A percentile compares a stretch with the other conserved stretches of the same genome.
These are phyloP conservation scores for Candida frijolesensis DNA, from an alignment of 1,139 yeast genomes.

Conservation along the genomic window DNA sequence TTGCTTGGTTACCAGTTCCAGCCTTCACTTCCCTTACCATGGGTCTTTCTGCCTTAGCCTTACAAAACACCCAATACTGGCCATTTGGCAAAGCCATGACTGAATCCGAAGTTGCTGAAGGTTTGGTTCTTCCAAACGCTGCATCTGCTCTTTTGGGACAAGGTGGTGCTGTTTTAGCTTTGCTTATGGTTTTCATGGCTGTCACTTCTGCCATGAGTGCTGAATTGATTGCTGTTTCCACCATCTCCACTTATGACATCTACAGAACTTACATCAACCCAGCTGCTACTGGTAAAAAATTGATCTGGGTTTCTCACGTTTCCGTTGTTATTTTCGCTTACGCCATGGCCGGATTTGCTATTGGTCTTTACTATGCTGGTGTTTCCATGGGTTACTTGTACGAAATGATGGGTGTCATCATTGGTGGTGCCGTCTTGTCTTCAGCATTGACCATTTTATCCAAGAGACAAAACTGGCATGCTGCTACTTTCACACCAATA, in stretches of 20 bases:
- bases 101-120: constrained; percentile 71
- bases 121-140: constrained; percentile 83
- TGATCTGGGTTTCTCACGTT: constrained; percentile 67
- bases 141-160: constrained; percentile 83
- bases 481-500: constrained; percentile 63
- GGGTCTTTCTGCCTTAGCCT: constrained; percentile 78
- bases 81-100: constrained; percentile 74
- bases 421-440: constrained; percentile 85
- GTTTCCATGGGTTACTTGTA: constrained; percentile 85
- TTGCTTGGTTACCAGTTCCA: constrained; percentile 91
- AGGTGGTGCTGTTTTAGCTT: constrained; percentile 83
- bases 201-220: constrained; percentile 84
- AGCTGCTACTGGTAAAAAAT: constrained; percentile 67
- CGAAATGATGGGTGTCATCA: constrained; percentile 84
- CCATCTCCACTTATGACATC: constrained; percentile 81
- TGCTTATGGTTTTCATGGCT: constrained; percentile 80
- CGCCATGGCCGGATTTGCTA: constrained; percentile 77
- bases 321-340: constrained; percentile 68
- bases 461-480: constrained; percentile 60
- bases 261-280: constrained; percentile 82
- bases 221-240: constrained; percentile 83
- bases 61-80: constrained; percentile 68
- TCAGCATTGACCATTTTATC: constrained; percentile 73
- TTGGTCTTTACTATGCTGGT: constrained; percentile 79
- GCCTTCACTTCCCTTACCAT: constrained; percentile 78